These are phyloP conservation scores for Peronospora farinosa DNA, from an alignment of 352 stramenopile genomes.

Conservation along the genomic window DNA sequence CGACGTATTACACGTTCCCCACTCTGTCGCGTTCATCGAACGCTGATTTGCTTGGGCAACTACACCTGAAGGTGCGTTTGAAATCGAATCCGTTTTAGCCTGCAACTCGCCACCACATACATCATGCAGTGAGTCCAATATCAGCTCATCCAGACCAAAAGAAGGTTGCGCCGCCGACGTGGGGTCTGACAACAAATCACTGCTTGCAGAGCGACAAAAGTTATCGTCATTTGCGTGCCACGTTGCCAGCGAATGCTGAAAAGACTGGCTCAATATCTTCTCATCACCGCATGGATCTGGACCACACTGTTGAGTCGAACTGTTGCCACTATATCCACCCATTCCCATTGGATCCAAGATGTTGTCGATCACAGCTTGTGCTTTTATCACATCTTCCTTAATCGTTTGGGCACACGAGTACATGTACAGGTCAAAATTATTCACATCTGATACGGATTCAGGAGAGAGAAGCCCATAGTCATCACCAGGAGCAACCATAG, in stretches of 20 bases:
- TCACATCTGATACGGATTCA: slow-evolving; percentile 27
- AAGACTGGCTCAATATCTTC: not conserved
- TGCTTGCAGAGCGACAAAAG: slow-evolving; percentile 1
- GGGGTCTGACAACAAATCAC: slow-evolving; percentile 8
- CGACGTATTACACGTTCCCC: slow-evolving; percentile 11
- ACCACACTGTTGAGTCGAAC: not conserved
- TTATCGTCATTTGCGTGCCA: slow-evolving; percentile 11
- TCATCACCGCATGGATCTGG: not conserved
- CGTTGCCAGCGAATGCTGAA: slow-evolving; percentile 4
- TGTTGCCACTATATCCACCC: slow-evolving; percentile 5
- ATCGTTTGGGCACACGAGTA: slow-evolving; percentile 9
- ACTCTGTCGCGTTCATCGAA: slow-evolving; percentile 6
- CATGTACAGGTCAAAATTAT: slow-evolving; percentile 12
- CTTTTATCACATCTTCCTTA: slow-evolving; percentile 11
- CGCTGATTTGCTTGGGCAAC: slow-evolving; percentile 17
- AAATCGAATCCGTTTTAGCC: not conserved
- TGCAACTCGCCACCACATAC: slow-evolving; percentile 9
- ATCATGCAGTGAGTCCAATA: slow-evolving; percentile 25
- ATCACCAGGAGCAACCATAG: not conserved
- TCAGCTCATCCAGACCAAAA: slow-evolving; percentile 26
- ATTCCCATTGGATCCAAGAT: slow-evolving; percentile 31
- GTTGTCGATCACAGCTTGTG: slow-evolving; percentile 25
- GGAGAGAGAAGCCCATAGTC: slow-evolving; percentile 29
- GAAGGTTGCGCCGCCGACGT: slow-evolving; percentile 21
- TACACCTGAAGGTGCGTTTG: slow-evolving; percentile 15